phyloP scores from a whole-genome alignment of 2,329 filamentous ascomycete species.

The Diaporthe vaccinii region DNA sequence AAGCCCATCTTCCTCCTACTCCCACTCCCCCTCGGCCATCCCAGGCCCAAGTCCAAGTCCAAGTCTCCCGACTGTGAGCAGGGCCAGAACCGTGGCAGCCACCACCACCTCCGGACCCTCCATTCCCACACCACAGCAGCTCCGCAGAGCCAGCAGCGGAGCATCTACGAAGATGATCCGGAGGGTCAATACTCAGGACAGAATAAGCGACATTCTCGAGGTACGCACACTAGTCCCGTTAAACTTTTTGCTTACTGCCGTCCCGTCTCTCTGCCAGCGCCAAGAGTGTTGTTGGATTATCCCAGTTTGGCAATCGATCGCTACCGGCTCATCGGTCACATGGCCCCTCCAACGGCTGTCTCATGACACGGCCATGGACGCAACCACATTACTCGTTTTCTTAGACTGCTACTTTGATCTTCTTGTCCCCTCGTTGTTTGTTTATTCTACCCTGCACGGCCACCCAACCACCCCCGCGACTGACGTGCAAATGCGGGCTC shows the following conservation, averaged over 20 bases:
- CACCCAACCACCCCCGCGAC: neutral
- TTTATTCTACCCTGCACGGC: neutral
- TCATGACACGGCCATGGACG: neutral
- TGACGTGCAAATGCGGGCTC: constrained; percentile 18
- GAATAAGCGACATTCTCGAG: constrained; percentile 52
- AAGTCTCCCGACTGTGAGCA: constrained; percentile 9
- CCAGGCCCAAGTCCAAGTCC: neutral
- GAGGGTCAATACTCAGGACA: constrained; percentile 48
- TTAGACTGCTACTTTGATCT: neutral
- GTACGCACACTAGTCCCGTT: constrained; percentile 43
- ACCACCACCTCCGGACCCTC: neutral
- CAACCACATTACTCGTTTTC: neutral
- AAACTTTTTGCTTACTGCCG: neutral
- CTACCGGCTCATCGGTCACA: constrained; percentile 21
- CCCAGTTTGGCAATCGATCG: neutral
- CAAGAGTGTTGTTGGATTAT: constrained; percentile 7
- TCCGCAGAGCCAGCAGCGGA: constrained; percentile 39
- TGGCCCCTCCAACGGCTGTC: constrained; percentile 6
- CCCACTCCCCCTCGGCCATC: neutral
- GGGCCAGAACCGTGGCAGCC: constrained; percentile 16
- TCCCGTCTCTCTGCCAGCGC: neutral
- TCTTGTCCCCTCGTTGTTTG: neutral
- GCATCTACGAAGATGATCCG: constrained; percentile 37
- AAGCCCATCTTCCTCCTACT: constrained; percentile 5
- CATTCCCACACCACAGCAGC: constrained; percentile 34